A percentile compares a stretch with the other conserved stretches of the same genome.
phyloP scores from a whole-genome alignment of 2,329 filamentous ascomycete species.

The Arthrinium puccinioides region DNA sequence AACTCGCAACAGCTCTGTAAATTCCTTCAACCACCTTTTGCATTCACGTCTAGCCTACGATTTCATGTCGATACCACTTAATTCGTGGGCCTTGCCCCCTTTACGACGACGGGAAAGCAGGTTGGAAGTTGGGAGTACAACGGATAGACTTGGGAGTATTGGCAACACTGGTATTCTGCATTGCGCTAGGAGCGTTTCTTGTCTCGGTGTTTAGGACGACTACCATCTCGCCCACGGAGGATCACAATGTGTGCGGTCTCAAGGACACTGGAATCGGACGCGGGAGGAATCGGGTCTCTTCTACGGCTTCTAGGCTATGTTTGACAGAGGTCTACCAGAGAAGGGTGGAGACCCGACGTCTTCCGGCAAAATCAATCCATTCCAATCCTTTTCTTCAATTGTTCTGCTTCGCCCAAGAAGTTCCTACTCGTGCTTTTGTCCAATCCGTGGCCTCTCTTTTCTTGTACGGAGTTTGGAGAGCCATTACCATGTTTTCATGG shows the following conservation, averaged over 20 bases:
- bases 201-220: conserved; percentile 26
- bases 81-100: conserved; percentile 30
- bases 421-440: conserved; percentile 13
- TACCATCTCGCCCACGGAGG: conserved; percentile 23
- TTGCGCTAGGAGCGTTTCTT: conserved; percentile 31
- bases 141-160: conserved; percentile 21
- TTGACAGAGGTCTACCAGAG: conserved; percentile 1
- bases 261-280: conserved; percentile 11
- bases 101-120: conserved; percentile 31
- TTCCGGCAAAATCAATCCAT: conserved; percentile 17
- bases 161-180: conserved; percentile 24
- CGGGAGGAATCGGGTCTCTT: conserved; percentile 8
- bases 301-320: background rate
- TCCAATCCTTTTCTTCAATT: conserved; percentile 6
- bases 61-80: conserved; percentile 33
- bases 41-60: conserved; percentile 28
- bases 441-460: conserved; percentile 10
- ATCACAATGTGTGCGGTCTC: conserved; percentile 28
- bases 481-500: background rate
- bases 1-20: too few relatives aligned
- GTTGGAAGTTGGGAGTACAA: conserved; percentile 19
- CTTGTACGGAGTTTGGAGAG: conserved; percentile 16
- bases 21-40: conserved; percentile 26
- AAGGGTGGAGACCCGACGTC: conserved; percentile 3
- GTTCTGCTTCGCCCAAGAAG: conserved; percentile 14